Conservation (phyloP, 1,284 basidiomycete species). For the Erythrobasidium hasegawianum region DNA sequence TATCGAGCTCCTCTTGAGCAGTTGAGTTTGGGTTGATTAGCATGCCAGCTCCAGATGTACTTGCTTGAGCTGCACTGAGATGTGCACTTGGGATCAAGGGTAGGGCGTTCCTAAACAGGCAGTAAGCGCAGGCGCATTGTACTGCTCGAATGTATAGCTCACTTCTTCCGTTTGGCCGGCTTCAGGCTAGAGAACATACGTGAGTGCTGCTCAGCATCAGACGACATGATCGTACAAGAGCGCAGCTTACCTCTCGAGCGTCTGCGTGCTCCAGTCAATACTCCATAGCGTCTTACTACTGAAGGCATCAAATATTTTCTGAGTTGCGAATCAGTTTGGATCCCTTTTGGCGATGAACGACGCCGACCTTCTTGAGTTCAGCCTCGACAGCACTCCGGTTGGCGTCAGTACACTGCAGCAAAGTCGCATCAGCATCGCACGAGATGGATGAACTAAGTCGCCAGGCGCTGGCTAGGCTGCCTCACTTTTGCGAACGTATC, state of each 20-base stretch:
- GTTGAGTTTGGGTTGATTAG: slow-evolving; percentile 16
- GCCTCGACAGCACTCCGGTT: slow-evolving; percentile 50
- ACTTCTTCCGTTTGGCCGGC: slow-evolving; percentile 61
- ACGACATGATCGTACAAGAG: background rate
- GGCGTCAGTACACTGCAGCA: slow-evolving; percentile 46
- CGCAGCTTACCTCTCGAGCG: slow-evolving; percentile 65
- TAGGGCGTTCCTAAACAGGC: slow-evolving; percentile 4
- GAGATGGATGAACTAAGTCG: background rate
- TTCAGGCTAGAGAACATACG: slow-evolving; percentile 57
- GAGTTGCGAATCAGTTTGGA: background rate
- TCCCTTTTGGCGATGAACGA: background rate
- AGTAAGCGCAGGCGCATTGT: background rate
- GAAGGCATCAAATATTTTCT: slow-evolving; percentile 50
- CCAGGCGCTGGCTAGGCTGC: background rate
- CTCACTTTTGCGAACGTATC: slow-evolving; percentile 39
- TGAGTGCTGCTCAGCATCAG: too few relatives aligned
- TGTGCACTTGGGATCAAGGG: slow-evolving; percentile 25
- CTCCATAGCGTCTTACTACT: slow-evolving; percentile 72
- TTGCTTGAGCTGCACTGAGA: slow-evolving; percentile 6
- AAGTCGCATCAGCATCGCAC: background rate
- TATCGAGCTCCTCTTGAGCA: slow-evolving; percentile 28
- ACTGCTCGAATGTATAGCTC: background rate
- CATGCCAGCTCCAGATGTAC: slow-evolving; percentile 5
- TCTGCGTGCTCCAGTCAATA: slow-evolving; percentile 76
- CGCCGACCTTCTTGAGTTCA: slow-evolving; percentile 48